phyloP scores from a whole-genome alignment of 495 filamentous ascomycete species.

The Neurospora sp. region DNA sequence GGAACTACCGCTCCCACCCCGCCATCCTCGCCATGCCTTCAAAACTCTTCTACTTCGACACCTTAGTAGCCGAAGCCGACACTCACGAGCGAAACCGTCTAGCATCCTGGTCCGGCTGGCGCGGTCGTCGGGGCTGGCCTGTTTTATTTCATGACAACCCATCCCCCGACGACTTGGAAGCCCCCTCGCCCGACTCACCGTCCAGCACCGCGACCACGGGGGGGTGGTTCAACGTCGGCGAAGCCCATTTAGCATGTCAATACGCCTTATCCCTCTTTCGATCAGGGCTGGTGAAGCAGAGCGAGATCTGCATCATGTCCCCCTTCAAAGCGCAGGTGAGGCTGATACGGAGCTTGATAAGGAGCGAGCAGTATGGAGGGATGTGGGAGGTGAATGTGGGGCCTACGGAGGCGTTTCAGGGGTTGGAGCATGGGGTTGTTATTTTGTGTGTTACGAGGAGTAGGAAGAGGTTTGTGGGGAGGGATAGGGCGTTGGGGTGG shows the following conservation, averaged over 20 bases:
- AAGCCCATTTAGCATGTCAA: slow-evolving; percentile 35
- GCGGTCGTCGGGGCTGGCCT: slow-evolving; percentile 32
- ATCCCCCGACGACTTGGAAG: slow-evolving; percentile 38
- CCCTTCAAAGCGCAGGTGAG: slow-evolving; percentile 46
- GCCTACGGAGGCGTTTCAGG: slow-evolving; percentile 49
- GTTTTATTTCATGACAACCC: slow-evolving; percentile 39
- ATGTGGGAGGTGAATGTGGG: slow-evolving; percentile 43
- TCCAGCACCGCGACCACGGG: slow-evolving; percentile 6
- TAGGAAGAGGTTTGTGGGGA: slow-evolving; percentile 34
- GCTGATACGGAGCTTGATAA: slow-evolving; percentile 29
- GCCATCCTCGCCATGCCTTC: slow-evolving; percentile 46
- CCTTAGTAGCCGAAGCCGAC: slow-evolving; percentile 37
- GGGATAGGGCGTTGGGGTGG: slow-evolving; percentile 34
- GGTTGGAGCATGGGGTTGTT: slow-evolving; percentile 42
- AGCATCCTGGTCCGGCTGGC: slow-evolving; percentile 37
- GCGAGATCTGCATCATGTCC: slow-evolving; percentile 44
- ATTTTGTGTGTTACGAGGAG: slow-evolving; percentile 49
- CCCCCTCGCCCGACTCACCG: slow-evolving; percentile 31
- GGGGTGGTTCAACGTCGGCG: slow-evolving; percentile 43
- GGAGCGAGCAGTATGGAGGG: slow-evolving; percentile 11
- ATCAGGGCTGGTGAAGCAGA: slow-evolving; percentile 22
- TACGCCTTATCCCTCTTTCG: slow-evolving; percentile 31
- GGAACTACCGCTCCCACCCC: slow-evolving; percentile 51
- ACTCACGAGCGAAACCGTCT: slow-evolving; percentile 20
- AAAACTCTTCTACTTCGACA: slow-evolving; percentile 44